phyloP scores from a whole-genome alignment of 371 early-diverging fungal species.

The Capillidium rhysosporum region DNA sequence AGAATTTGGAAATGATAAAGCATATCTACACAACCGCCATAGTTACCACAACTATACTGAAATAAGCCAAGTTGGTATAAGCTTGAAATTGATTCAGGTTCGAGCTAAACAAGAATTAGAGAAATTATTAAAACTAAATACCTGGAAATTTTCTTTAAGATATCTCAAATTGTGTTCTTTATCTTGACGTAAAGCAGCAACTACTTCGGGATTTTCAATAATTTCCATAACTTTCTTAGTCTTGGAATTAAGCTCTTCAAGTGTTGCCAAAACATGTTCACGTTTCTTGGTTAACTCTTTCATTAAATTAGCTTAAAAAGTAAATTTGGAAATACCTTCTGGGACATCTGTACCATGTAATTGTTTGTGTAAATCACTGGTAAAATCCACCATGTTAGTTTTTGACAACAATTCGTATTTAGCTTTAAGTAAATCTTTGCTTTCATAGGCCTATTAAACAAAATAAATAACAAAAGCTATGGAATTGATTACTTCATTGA shows the following conservation, averaged over 20 bases:
- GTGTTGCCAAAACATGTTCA: conserved; percentile 40
- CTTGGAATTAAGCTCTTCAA: conserved; percentile 50
- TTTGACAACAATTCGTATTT: conserved; percentile 66
- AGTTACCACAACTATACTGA: conserved; percentile 82
- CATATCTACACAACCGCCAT: conserved; percentile 77
- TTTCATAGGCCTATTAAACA: conserved; percentile 38
- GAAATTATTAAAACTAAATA: conserved; percentile 12
- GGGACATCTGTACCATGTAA: conserved; percentile 45
- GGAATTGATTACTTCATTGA: conserved; percentile 29
- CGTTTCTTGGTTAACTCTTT: conserved; percentile 52
- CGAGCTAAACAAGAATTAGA: conserved; percentile 30
- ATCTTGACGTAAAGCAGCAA: conserved; percentile 73
- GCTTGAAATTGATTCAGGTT: conserved; percentile 57
- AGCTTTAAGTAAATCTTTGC: conserved; percentile 52
- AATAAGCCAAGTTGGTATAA: conserved; percentile 74
- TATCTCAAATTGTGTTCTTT: conserved; percentile 70
- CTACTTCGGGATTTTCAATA: conserved; percentile 77
- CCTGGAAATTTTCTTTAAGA: conserved; percentile 60
- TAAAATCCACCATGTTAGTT: conserved; percentile 87
- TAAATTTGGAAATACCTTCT: conserved; percentile 18
- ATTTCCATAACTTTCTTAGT: conserved; percentile 69
- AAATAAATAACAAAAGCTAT: not conserved
- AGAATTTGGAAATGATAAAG: conserved; percentile 81
- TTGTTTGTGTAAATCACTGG: conserved; percentile 55
- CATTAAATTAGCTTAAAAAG: not conserved